Conservation (phyloP, 2,329 filamentous ascomycete species). For the Fulvia fulva region DNA sequence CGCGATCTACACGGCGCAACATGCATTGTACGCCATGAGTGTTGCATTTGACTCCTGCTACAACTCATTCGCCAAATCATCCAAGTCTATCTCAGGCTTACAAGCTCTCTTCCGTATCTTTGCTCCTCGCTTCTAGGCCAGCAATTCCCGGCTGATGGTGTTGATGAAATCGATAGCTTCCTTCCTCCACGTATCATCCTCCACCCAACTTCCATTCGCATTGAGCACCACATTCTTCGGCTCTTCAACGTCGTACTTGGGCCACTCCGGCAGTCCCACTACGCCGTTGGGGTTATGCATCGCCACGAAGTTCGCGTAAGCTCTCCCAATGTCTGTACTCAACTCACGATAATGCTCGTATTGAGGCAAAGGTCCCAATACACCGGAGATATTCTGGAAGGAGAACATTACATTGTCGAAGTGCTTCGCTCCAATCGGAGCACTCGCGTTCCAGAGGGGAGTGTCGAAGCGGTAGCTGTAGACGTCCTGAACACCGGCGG, state of each 20-base stretch:
- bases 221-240: neutral
- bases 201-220: neutral
- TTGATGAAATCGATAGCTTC: slow-evolving; percentile 17
- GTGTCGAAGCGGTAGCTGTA: neutral
- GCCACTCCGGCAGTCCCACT: neutral
- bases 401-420: neutral
- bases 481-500: neutral
- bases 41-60: too few relatives aligned
- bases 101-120: too few relatives aligned
- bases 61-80: too few relatives aligned
- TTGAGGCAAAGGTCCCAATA: neutral
- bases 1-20: too few relatives aligned
- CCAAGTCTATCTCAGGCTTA: too few relatives aligned
- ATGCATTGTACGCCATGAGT: too few relatives aligned
- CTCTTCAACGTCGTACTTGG: neutral
- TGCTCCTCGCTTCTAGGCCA: too few relatives aligned
- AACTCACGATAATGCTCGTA: neutral
- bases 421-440: neutral
- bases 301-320: neutral
- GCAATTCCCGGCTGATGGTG: neutral
- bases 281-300: neutral
- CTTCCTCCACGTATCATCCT: slow-evolving; percentile 36
- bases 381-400: neutral
- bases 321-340: neutral
- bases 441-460: neutral